Evolutionary conservation across 495 filamentous ascomycete species (phyloP).

Genomic region (Penicillium taxi): DNA sequence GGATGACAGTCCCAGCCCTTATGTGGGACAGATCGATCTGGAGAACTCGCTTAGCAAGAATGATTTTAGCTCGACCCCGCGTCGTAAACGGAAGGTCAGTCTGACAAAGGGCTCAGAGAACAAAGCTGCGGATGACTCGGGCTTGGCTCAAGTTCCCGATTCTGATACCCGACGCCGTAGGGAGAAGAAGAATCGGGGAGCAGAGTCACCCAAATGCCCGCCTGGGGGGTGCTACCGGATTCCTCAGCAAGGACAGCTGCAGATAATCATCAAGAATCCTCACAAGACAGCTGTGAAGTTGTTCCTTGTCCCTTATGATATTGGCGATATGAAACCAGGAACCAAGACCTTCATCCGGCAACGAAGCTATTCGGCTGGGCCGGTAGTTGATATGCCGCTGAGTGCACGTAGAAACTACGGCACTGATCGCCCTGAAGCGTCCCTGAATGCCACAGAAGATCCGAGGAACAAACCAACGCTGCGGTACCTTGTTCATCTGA

Average conservation of each 20-base stretch:
- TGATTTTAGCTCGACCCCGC: constrained; percentile 34
- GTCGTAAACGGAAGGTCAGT: constrained; percentile 41
- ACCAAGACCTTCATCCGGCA: constrained; percentile 97
- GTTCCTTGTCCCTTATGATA: constrained; percentile 90
- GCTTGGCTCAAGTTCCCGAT: constrained; percentile 8
- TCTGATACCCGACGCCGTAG: constrained; percentile 25
- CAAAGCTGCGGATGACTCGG: constrained; percentile 6
- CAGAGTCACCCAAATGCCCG: constrained; percentile 63
- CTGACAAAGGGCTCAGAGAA: constrained; percentile 25
- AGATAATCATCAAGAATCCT: constrained; percentile 95
- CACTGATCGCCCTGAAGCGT: constrained; percentile 36
- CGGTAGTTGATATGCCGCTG: constrained; percentile 65
- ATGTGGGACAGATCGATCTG: constrained; percentile 89
- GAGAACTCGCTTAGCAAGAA: constrained; percentile 60
- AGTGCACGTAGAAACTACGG: constrained; percentile 43
- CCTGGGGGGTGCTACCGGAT: constrained; percentile 89
- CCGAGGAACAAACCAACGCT: constrained; percentile 67
- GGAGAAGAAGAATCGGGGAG: constrained; percentile 51
- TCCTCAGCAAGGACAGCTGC: constrained; percentile 87
- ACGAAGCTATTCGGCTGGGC: constrained; percentile 84
- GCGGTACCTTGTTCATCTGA: constrained; percentile 87
- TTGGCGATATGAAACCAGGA: constrained; percentile 89
- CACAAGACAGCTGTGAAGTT: constrained; percentile 95
- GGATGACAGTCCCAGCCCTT: constrained; percentile 87
- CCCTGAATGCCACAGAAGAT: constrained; percentile 33